Base-by-base conservation (phyloP, 768 basidiomycete species). In the Boletus vermiculosoides region DNA sequence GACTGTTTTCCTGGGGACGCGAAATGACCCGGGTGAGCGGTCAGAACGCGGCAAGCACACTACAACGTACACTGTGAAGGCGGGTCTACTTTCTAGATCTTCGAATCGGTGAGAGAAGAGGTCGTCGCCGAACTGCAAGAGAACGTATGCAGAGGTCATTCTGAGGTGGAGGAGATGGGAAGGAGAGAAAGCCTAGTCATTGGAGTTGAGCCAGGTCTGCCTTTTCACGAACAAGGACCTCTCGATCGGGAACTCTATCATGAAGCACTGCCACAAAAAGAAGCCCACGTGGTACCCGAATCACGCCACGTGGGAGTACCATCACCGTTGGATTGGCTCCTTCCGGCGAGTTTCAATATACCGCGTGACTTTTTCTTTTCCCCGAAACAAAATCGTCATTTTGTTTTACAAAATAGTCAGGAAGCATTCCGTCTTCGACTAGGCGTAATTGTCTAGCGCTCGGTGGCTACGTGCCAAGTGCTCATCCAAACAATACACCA, bases 101-200 rank as follows among this genome's bases (percentile, higher is more conserved):
- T 85, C 79, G 62, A 83, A 89, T 33, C 72, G 72, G 52, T 82
- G 80, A 44, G 76, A 78, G 71, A 86, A 83, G 0, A 82, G 82
- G 66, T 90, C 81, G 46, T 78, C 74, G n/a, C 83, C 85, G 64
- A 78, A 86, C 66, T 90, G 87, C 50, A 84, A 74, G 49, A 90
- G 80, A 28, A 81, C 71, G 60, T 81, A 80, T 30, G 76, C 52
- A 45, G 61, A 62, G 11, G 76, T 57, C 77, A 78, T 77, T 57
- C 25, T 48, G 62, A 60, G 51, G 59, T 60, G 50, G 59, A 54
- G 61, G 56, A 55, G 62, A 55, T 57, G 60, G 65, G 53, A 64
- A 54, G 62, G 62, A 52, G 54, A 20, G 46, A 34, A 51, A 18
- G 44, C 36, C 41, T 54, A 41, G 0, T 4, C 39, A 40, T 40